Evolutionary conservation across 345 rosid genomes (phyloP).

Genomic region (Acer yangbiense): DNA sequence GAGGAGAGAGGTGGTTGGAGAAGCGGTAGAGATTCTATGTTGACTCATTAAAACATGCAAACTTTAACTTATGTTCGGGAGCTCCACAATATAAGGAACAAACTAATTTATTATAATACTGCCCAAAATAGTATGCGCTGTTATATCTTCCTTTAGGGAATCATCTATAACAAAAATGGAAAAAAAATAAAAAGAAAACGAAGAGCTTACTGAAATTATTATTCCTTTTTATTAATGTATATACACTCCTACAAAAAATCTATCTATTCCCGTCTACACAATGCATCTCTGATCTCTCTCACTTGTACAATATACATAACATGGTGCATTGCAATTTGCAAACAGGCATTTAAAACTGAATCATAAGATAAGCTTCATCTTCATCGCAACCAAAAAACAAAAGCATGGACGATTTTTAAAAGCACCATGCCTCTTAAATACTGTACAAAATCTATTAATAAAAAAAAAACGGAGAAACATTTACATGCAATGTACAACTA

Average conservation of each 20-base stretch:
- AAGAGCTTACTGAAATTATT: background rate
- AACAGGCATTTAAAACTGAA: background rate
- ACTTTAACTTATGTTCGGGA: no score
- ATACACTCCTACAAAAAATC: slow-evolving; percentile 7
- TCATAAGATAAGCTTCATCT: background rate
- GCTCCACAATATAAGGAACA: background rate
- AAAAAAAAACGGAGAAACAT: background rate
- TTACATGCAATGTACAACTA: slow-evolving; percentile 8
- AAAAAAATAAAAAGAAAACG: background rate
- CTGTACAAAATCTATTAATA: slow-evolving; percentile 12
- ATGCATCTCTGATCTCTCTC: background rate
- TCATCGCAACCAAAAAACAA: background rate
- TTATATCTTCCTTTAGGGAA: no score
- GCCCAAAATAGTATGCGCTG: background rate
- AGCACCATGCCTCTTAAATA: background rate
- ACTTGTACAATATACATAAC: background rate
- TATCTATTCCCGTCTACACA: background rate
- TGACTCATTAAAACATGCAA: no score
- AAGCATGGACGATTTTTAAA: background rate
- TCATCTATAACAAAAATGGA: background rate
- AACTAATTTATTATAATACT: background rate
- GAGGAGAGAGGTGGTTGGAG: background rate
- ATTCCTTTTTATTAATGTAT: background rate
- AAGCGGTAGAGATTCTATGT: background rate
- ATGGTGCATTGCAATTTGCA: background rate